phyloP scores from a whole-genome alignment of 108 stramenopile species.

The Fragilariopsis cylindrus region DNA sequence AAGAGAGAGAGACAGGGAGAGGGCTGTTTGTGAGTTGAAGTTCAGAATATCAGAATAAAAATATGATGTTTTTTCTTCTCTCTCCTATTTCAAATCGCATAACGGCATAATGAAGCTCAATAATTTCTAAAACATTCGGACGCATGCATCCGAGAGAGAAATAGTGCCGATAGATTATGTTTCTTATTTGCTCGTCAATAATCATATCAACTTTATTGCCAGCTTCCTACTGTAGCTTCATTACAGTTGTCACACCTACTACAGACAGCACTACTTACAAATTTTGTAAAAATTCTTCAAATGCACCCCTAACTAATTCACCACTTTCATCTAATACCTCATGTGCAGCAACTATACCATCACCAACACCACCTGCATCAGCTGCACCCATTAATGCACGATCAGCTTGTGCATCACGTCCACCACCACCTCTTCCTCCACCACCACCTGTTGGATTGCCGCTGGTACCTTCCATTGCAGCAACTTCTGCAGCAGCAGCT shows the following conservation, averaged over 20 bases:
- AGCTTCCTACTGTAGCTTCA: background rate
- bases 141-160: too few relatives aligned
- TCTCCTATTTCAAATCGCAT: too few relatives aligned
- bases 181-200: background rate
- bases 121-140: too few relatives aligned
- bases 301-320: slow-evolving; percentile 68
- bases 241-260: background rate
- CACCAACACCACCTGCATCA: slow-evolving; percentile 33
- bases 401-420: slow-evolving; percentile 40
- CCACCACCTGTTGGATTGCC: background rate
- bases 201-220: background rate
- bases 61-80: too few relatives aligned
- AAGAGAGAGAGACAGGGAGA: background rate
- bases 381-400: slow-evolving; percentile 74
- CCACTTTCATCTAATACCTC: slow-evolving; percentile 74
- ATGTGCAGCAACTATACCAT: slow-evolving; percentile 42
- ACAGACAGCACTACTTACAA: slow-evolving; percentile 67
- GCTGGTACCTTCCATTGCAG: slow-evolving; percentile 16
- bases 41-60: too few relatives aligned
- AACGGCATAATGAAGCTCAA: too few relatives aligned
- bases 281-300: slow-evolving; percentile 66
- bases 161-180: too few relatives aligned
- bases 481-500: slow-evolving; percentile 45
- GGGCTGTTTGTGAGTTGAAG: too few relatives aligned
- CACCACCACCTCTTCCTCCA: background rate